phyloP scores from a whole-genome alignment of 1,284 basidiomycete genomes.

The Naganishia sp. region DNA sequence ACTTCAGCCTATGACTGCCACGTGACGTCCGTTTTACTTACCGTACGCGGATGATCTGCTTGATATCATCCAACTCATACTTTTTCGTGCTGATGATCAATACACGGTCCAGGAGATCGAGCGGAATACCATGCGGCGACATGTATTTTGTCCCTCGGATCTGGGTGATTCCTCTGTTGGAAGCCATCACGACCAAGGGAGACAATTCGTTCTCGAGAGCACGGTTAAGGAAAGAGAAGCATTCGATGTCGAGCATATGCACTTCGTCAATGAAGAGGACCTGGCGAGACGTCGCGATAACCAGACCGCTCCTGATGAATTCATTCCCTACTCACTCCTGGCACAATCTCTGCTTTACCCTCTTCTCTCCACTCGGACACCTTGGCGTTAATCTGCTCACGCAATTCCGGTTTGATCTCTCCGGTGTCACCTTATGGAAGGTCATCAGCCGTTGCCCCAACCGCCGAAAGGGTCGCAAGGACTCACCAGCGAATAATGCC shows the following conservation, averaged over 20 bases:
- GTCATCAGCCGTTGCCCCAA: neutral
- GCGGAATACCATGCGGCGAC: conserved; percentile 91
- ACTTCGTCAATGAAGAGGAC: conserved; percentile 93
- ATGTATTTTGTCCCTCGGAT: conserved; percentile 94
- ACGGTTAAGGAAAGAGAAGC: conserved; percentile 96
- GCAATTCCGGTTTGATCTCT: conserved; percentile 95
- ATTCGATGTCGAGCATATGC: conserved; percentile 99
- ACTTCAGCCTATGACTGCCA: neutral
- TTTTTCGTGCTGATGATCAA: conserved; percentile 91
- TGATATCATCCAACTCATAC: conserved; percentile 82
- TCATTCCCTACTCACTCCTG: conserved; percentile 68
- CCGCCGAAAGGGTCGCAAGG: neutral
- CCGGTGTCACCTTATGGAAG: conserved; percentile 82
- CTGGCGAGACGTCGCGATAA: conserved; percentile 52
- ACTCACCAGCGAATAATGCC: conserved; percentile 66
- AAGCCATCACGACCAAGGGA: conserved; percentile 97
- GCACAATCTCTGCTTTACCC: conserved; percentile 96
- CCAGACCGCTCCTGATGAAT: neutral
- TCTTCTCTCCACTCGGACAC: conserved; percentile 98
- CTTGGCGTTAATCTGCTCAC: conserved; percentile 95
- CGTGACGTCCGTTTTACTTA: conserved; percentile 44
- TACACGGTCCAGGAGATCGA: conserved; percentile 90
- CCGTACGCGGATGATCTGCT: conserved; percentile 90
- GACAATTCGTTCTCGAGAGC: conserved; percentile 91
- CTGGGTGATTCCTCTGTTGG: conserved; percentile 89